Conservation (phyloP, 441 rosid genomes). For the Adansonia rubrostipa region DNA sequence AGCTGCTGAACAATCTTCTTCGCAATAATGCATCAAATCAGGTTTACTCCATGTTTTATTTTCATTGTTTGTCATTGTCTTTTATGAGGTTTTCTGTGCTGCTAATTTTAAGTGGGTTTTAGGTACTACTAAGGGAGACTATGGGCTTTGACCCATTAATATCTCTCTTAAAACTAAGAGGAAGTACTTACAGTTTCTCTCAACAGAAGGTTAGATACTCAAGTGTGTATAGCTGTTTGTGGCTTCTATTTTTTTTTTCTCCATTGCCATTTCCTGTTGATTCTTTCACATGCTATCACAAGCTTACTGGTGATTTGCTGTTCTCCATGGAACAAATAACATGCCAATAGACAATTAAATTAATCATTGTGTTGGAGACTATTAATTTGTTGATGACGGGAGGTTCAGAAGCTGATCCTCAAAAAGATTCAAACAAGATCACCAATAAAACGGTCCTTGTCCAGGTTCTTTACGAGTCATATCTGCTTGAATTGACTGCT, state of each 20-base stretch:
- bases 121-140: conserved; percentile 93
- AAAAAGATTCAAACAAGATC: conserved; percentile 71
- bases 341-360: conserved; percentile 94
- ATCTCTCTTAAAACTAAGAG: conserved; percentile 73
- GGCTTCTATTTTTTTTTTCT: conserved; percentile 18
- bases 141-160: conserved; percentile 81
- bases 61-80: conserved; percentile 3
- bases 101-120: conserved; percentile 35
- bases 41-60: conserved; percentile 45
- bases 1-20: conserved; percentile 87
- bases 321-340: conserved; percentile 47
- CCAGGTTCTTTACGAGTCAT: conserved; percentile 58
- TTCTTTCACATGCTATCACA: conserved; percentile 13
- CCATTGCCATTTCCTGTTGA: conserved; percentile 4
- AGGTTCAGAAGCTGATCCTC: conserved; percentile 66
- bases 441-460: conserved; percentile 81
- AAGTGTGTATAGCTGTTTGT: conserved; percentile 26
- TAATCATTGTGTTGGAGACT: conserved; percentile 82
- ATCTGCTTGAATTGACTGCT: conserved; percentile 11
- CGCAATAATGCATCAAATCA: conserved; percentile 84
- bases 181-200: conserved; percentile 79
- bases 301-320: conserved; percentile 48
- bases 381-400: conserved; percentile 77
- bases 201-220: conserved; percentile 93
- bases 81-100: conserved; percentile 19